These are phyloP conservation scores for Diplodia seriata DNA, from an alignment of 2,329 filamentous ascomycete genomes.

Conservation along the genomic window DNA sequence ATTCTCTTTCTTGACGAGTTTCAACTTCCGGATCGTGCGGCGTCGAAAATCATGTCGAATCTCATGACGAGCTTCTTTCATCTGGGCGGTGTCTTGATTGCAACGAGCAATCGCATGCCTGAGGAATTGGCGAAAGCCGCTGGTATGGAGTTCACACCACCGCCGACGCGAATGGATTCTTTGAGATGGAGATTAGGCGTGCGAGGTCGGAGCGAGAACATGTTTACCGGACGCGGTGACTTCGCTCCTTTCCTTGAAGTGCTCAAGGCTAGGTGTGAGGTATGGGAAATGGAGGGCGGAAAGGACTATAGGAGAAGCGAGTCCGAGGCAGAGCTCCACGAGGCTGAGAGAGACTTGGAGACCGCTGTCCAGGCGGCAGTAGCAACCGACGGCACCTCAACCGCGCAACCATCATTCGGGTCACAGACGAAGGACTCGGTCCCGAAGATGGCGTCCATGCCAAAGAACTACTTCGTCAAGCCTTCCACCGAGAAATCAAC, in stretches of 20 bases:
- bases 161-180: constrained; percentile 59
- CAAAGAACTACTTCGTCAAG: constrained; percentile 47
- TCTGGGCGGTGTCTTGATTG: constrained; percentile 78
- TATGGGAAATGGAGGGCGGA: constrained; percentile 82
- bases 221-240: constrained; percentile 61
- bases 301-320: constrained; percentile 70
- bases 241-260: constrained; percentile 79
- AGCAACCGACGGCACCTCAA: neutral
- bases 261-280: constrained; percentile 77
- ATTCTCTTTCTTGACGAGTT: constrained; percentile 85
- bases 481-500: constrained; percentile 37
- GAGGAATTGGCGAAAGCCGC: constrained; percentile 79
- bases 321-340: constrained; percentile 16
- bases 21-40: constrained; percentile 78
- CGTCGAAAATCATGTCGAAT: constrained; percentile 79
- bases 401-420: neutral
- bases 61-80: constrained; percentile 83
- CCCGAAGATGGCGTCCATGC: constrained; percentile 39
- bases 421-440: constrained; percentile 32
- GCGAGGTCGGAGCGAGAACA: constrained; percentile 44
- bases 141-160: constrained; percentile 70
- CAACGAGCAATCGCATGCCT: constrained; percentile 83
- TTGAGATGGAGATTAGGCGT: constrained; percentile 58
- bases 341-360: neutral
- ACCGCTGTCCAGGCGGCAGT: neutral